Evolutionary conservation across 352 stramenopile genomes (phyloP).

Genomic region (Phytophthora vignae): DNA sequence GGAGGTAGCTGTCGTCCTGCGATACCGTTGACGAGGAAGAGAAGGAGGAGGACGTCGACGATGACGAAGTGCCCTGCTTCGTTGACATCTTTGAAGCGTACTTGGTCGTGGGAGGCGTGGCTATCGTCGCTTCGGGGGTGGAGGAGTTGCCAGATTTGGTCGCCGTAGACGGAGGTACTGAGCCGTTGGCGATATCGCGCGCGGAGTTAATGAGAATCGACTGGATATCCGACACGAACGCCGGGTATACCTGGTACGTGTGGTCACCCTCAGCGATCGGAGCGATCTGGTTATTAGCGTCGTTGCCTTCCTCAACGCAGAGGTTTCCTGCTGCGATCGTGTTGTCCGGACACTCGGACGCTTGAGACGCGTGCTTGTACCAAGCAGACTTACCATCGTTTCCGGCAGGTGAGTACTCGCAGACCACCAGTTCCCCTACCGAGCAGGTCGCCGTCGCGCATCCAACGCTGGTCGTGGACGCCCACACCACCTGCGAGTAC

Average conservation of each 20-base stretch:
- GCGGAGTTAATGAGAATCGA: constrained; percentile 49
- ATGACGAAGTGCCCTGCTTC: constrained; percentile 1
- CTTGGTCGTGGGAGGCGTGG: constrained; percentile 1
- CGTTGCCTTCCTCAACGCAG: constrained; percentile 53
- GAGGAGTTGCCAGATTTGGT: constrained; percentile 7
- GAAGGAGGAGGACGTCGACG: constrained; percentile 8
- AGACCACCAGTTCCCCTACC: constrained; percentile 55
- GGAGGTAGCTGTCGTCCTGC: constrained; percentile 16
- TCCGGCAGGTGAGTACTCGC: constrained; percentile 60
- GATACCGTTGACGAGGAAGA: constrained; percentile 13
- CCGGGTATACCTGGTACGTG: constrained; percentile 63
- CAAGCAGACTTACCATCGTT: constrained; percentile 58
- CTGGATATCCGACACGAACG: constrained; percentile 61
- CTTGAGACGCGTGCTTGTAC: constrained; percentile 58
- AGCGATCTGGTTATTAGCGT: constrained; percentile 55
- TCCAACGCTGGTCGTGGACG: constrained; percentile 61
- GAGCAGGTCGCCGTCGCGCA: constrained; percentile 60
- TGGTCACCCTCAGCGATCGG: constrained; percentile 54
- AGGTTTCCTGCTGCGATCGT: constrained; percentile 46
- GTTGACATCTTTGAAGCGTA: not conserved
- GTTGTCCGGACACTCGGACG: constrained; percentile 52
- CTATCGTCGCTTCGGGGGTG: not conserved
- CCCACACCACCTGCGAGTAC: constrained; percentile 80
- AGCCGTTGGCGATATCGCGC: constrained; percentile 37
- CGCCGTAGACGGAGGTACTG: constrained; percentile 9